Conservation (phyloP, 192 early-diverging fungal species). For the Entrophospora sp. region DNA sequence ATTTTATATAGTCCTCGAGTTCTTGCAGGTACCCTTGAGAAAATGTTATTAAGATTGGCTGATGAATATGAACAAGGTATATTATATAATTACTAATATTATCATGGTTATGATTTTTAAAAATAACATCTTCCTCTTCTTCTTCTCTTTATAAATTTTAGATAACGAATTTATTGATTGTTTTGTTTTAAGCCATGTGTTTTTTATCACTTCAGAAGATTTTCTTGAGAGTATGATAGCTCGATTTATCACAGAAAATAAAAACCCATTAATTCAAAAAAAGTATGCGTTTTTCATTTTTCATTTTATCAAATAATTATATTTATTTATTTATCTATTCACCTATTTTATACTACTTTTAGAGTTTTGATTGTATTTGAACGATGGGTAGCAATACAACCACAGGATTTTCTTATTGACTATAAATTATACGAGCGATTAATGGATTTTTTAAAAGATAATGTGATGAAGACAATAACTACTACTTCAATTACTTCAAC, state of each 20-base stretch:
- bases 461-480: slow-evolving; percentile 36
- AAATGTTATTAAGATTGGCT: slow-evolving; percentile 50
- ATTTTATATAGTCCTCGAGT: slow-evolving; percentile 31
- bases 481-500: slow-evolving; percentile 33
- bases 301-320: slow-evolving; percentile 43
- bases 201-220: slow-evolving; percentile 48
- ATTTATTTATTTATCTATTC: background rate
- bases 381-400: slow-evolving; percentile 55
- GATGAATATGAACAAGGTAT: slow-evolving; percentile 56
- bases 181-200: slow-evolving; percentile 48
- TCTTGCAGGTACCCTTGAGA: slow-evolving; percentile 53
- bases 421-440: slow-evolving; percentile 31
- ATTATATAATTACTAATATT: background rate
- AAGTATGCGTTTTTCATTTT: slow-evolving; percentile 32
- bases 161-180: slow-evolving; percentile 61
- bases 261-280: slow-evolving; percentile 36
- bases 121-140: too few species aligned
- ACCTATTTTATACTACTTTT: slow-evolving; percentile 12
- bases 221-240: slow-evolving; percentile 48
- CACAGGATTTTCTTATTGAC: slow-evolving; percentile 47
- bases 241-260: slow-evolving; percentile 42
- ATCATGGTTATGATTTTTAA: too few species aligned
- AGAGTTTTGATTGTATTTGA: slow-evolving; percentile 51
- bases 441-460: slow-evolving; percentile 38
- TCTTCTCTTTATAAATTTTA: too few species aligned